Conservation (phyloP, 768 basidiomycete genomes). For the Hortiboletus campestris region DNA sequence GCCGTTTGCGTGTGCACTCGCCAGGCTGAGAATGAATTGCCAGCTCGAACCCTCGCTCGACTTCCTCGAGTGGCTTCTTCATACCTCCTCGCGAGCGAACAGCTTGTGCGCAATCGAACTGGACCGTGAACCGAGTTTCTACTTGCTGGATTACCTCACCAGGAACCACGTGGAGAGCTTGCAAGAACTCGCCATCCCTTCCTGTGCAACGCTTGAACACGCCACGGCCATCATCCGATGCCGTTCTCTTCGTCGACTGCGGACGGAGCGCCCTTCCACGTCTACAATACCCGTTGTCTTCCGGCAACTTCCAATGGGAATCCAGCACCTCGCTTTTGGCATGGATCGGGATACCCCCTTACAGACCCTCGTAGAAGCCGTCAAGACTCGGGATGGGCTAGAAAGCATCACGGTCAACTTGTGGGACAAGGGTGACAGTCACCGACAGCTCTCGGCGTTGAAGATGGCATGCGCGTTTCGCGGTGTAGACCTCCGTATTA, state of each 20-base stretch:
- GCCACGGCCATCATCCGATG: conserved; percentile 47
- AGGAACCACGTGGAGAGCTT: conserved; percentile 48
- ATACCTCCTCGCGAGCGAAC: conserved; percentile 45
- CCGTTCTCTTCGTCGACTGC: conserved; percentile 49
- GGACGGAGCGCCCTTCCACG: conserved; percentile 54
- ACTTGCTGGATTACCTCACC: conserved; percentile 55
- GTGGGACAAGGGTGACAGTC: conserved; percentile 49
- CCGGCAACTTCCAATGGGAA: conserved; percentile 45
- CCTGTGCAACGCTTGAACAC: conserved; percentile 48
- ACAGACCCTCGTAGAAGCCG: conserved; percentile 51
- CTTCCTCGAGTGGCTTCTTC: conserved; percentile 69
- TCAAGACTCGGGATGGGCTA: conserved; percentile 46
- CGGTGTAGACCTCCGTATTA: conserved; percentile 55
- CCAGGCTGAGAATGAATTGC: conserved; percentile 61
- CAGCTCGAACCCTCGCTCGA: conserved; percentile 60
- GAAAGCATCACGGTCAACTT: conserved; percentile 52
- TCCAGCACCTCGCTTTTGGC: conserved; percentile 61
- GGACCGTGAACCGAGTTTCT: conserved; percentile 55
- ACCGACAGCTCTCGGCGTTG: conserved; percentile 51
- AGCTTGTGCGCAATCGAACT: conserved; percentile 54
- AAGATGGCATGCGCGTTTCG: conserved; percentile 63
- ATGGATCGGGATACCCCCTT: conserved; percentile 55
- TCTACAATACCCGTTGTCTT: conserved; percentile 39
- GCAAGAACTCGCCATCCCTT: conserved; percentile 56
- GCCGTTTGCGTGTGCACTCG: conserved; percentile 47